Conservation (phyloP, 768 basidiomycete genomes). For the Russula emetica region DNA sequence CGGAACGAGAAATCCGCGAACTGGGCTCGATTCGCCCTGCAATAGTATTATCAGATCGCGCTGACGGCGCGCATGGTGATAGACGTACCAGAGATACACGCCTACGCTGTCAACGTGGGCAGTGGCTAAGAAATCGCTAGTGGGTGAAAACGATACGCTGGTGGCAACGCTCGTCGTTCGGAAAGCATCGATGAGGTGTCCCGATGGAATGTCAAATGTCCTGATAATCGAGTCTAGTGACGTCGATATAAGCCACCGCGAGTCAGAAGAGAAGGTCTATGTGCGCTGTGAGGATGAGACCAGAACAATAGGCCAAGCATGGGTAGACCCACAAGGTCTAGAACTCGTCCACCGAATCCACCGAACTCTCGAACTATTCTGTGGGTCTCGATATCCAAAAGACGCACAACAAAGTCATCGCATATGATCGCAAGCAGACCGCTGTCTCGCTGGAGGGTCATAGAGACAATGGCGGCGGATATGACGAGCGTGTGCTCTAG, state of each 20-base stretch:
- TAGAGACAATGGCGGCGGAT: conserved; percentile 63
- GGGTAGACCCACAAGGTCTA: conserved; percentile 70
- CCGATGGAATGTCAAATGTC: conserved; percentile 94
- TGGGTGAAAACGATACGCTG: conserved; percentile 88
- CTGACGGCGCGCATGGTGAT: not conserved
- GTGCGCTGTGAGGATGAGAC: not conserved
- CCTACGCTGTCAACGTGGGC: conserved; percentile 93
- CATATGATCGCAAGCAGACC: conserved; percentile 78
- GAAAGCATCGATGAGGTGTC: conserved; percentile 89
- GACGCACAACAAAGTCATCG: conserved; percentile 79
- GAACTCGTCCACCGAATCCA: conserved; percentile 77
- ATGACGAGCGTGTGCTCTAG: conserved; percentile 64
- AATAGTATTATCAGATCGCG: conserved; percentile 14
- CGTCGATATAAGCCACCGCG: conserved; percentile 85
- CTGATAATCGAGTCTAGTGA: conserved; percentile 90
- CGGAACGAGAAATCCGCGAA: conserved; percentile 82
- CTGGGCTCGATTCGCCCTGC: conserved; percentile 93
- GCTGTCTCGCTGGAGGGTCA: conserved; percentile 78
- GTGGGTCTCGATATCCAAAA: conserved; percentile 89
- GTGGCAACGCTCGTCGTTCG: conserved; percentile 83
- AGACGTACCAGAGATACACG: conserved; percentile 80
- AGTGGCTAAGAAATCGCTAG: conserved; percentile 93
- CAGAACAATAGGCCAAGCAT: not conserved
- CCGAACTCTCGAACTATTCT: conserved; percentile 84
- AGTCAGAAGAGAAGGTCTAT: conserved; percentile 92